A percentile compares a stretch with the other conserved stretches of the same genome.
Conservation (phyloP, 139 green algal genomes). For the Parachlorella kessleri region DNA sequence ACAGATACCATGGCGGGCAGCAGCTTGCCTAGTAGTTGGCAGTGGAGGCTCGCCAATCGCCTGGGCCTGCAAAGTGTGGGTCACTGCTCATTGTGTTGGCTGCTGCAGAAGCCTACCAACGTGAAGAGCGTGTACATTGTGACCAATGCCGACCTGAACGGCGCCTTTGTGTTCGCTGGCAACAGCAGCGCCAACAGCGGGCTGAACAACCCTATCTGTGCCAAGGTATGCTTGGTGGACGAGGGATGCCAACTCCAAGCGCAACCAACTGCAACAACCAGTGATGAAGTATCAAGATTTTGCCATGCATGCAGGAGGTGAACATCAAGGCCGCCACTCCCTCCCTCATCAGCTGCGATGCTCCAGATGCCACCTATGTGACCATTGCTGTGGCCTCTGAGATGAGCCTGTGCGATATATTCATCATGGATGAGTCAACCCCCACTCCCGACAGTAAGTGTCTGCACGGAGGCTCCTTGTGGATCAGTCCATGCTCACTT, state of each 20-base stretch:
- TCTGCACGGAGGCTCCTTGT: no score
- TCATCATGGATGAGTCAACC: background rate
- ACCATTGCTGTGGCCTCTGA: background rate
- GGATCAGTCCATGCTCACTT: no score
- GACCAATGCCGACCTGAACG: background rate
- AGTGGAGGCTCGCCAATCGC: no score
- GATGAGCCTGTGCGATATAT: background rate
- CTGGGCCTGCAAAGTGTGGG: no score
- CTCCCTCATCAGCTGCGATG: background rate
- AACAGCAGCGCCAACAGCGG: conserved; percentile 24
- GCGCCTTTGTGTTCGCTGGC: conserved; percentile 26
- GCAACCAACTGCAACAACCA: no score
- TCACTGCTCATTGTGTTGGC: no score
- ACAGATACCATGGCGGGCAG: no score
- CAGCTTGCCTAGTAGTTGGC: no score
- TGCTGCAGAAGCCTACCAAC: background rate
- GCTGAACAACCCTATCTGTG: conserved; percentile 27
- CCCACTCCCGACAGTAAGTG: background rate
- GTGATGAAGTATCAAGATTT: no score
- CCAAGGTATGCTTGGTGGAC: no score
- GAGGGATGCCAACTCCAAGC: no score
- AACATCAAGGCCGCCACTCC: background rate
- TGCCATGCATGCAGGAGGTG: background rate
- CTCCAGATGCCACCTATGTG: background rate
- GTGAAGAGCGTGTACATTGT: conserved; percentile 20